Evolutionary conservation across 305 asterid genomes (phyloP), one percentile per base, ranked within the genome.

Genomic region (Rubia peregrina): DNA sequence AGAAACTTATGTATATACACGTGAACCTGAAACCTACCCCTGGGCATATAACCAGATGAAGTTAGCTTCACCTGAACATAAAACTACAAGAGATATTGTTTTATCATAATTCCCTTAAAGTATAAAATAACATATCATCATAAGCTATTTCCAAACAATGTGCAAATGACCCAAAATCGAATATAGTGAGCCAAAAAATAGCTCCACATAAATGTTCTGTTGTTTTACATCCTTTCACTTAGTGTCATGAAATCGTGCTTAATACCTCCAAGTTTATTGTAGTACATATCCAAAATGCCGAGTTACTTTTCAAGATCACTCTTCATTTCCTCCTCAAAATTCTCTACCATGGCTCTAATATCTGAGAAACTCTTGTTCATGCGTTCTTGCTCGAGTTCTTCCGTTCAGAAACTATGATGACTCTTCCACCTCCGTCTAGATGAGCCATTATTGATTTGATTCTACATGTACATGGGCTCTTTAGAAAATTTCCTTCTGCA

Each of bases 361-460:
- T 24, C 36, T 38, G 6, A 9, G 9, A 12, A 24, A 26, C 24
- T 61, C 26, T 13, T 22, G 10, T 66, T 33, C 16, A 33, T 1
- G 30, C 41, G 51, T 74, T 60, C 44, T 21, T 46, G 69, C 36
- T 26, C n/a, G 36, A 30, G 36, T 30, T 30, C 36, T 30, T 30
- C 56, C 65, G 60, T 13, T 59, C 65, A 12, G 73, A 19, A 11
- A 56, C 65, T 7, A 48, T 55, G 48, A 74, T 42, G 9, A 74
- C 21, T 14, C 55, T 67, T 40, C 77, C 73, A 67, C 72, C 68
- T 30, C 73, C 64, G 43, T 36, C 30, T 43, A 69, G 73, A 61
- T 74, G 73, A 22, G 49, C 77, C 60, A 48, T 41, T 30, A 3
- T 30, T 3, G 2, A 30, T 30, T 30, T 30, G 36, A 30, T 30